phyloP scores from a whole-genome alignment of 2,329 filamentous ascomycete species.

The Aureobasidium sp. region DNA sequence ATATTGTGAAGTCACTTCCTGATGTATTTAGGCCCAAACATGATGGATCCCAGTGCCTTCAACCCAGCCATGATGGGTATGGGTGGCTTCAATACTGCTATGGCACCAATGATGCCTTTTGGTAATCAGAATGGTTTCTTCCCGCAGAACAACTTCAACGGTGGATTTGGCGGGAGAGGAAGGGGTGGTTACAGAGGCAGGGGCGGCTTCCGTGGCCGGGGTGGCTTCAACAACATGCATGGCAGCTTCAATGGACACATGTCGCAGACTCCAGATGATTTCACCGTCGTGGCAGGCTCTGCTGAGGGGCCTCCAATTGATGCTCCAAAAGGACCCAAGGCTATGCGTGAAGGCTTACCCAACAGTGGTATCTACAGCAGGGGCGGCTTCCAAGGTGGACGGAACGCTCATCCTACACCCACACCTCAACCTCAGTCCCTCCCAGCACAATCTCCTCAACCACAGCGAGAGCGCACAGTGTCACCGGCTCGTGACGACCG shows the following conservation, averaged over 20 bases:
- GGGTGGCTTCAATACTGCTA: slow-evolving; percentile 2
- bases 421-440: slow-evolving; percentile 9
- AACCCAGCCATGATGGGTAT: slow-evolving; percentile 7
- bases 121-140: slow-evolving; percentile 10
- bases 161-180: slow-evolving; percentile 6
- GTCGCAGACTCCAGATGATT: slow-evolving; percentile 6
- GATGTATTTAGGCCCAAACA: not conserved
- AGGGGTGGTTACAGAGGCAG: slow-evolving; percentile 32
- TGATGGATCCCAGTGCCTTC: slow-evolving; percentile 4
- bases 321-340: slow-evolving; percentile 88
- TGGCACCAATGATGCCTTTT: slow-evolving; percentile 7
- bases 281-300: slow-evolving; percentile 14
- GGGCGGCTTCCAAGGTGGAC: slow-evolving; percentile 29
- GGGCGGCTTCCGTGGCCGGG: slow-evolving; percentile 38
- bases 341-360: slow-evolving; percentile 82
- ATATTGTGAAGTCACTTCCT: not conserved
- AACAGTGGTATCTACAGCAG: slow-evolving; percentile 69
- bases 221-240: slow-evolving; percentile 21
- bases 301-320: slow-evolving; percentile 28
- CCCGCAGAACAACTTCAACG: slow-evolving; percentile 5
- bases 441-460: slow-evolving; percentile 11
- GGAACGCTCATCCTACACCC: slow-evolving; percentile 31
- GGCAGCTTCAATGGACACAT: slow-evolving; percentile 20
- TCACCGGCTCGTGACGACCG: slow-evolving; percentile 16
- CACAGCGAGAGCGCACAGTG: slow-evolving; percentile 17